Evolutionary conservation across 441 rosid genomes (phyloP).

Genomic region (Pelargonium australe): DNA sequence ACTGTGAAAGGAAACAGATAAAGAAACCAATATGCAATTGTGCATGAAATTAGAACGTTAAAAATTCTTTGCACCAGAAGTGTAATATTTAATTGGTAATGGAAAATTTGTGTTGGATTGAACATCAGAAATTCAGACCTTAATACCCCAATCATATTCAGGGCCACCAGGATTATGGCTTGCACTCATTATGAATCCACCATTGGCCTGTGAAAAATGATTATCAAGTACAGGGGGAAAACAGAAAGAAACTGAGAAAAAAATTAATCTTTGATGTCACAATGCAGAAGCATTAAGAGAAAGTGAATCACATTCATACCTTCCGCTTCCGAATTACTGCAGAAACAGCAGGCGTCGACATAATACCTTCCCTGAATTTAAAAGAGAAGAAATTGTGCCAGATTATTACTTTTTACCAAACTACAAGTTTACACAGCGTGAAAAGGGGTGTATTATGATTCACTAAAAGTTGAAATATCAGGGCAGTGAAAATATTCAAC

Average conservation of each 20-base stretch:
- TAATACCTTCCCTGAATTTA: constrained; percentile 61
- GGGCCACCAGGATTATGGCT: constrained; percentile 97
- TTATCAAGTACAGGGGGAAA: constrained; percentile 13
- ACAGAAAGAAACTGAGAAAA: neutral
- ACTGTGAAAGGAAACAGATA: neutral
- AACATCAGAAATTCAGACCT: constrained; percentile 43
- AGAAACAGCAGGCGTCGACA: constrained; percentile 92
- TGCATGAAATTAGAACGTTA: neutral
- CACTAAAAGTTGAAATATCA: neutral
- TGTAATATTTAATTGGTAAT: no score
- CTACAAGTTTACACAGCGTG: neutral
- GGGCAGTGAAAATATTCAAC: neutral
- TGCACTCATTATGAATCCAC: constrained; percentile 97
- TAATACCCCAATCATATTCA: constrained; percentile 95
- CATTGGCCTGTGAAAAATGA: constrained; percentile 54
- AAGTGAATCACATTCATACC: constrained; percentile 32
- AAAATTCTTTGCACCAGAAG: no score
- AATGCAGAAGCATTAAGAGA: neutral
- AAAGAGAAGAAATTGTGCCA: no score
- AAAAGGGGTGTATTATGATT: neutral
- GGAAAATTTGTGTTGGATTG: neutral
- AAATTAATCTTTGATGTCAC: neutral
- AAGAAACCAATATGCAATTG: neutral
- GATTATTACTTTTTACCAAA: no score
- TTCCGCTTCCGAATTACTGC: constrained; percentile 80